phyloP scores from a whole-genome alignment of 805 yeast genomes.

The Candida multigemmis region DNA sequence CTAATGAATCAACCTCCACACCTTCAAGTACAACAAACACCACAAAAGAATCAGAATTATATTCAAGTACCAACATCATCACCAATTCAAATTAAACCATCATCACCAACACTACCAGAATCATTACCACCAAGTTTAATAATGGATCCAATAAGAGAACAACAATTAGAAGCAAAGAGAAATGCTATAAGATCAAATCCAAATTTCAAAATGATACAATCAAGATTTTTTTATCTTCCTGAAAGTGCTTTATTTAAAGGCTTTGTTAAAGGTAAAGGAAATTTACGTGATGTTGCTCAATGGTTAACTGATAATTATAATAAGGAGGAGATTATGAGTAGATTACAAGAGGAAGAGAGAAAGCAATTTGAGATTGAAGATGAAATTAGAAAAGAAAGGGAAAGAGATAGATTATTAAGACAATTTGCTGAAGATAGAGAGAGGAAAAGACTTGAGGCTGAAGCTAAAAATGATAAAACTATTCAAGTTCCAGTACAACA shows the following conservation, averaged over 20 bases:
- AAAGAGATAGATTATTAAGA: slow-evolving; percentile 7
- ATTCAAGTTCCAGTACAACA: too few species aligned
- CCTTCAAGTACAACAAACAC: slow-evolving; percentile 10
- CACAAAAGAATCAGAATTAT: slow-evolving; percentile 9
- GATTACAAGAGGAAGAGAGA: slow-evolving; percentile 7
- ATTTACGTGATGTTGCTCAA: slow-evolving; percentile 27
- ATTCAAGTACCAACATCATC: slow-evolving; percentile 35
- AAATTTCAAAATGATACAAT: slow-evolving; percentile 27
- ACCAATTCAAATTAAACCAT: slow-evolving; percentile 21
- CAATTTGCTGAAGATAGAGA: slow-evolving; percentile 4
- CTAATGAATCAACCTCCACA: too few species aligned
- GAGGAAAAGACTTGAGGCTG: slow-evolving; percentile 2
- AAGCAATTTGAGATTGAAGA: slow-evolving; percentile 5
- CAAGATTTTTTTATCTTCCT: slow-evolving; percentile 26
- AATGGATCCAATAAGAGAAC: slow-evolving; percentile 13
- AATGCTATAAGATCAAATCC: slow-evolving; percentile 28
- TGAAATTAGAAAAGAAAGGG: slow-evolving; percentile 5
- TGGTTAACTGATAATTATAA: slow-evolving; percentile 28
- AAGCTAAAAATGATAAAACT: slow-evolving; percentile 3
- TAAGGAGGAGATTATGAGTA: slow-evolving; percentile 13
- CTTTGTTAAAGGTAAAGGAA: slow-evolving; percentile 34
- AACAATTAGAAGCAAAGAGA: slow-evolving; percentile 22
- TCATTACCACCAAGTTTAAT: slow-evolving; percentile 6
- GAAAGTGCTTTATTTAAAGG: slow-evolving; percentile 33
- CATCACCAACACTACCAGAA: slow-evolving; percentile 10